Evolutionary conservation across 768 basidiomycete species (phyloP), one percentile per base, ranked within the genome.

Genomic region (Steccherinum ochraceum): DNA sequence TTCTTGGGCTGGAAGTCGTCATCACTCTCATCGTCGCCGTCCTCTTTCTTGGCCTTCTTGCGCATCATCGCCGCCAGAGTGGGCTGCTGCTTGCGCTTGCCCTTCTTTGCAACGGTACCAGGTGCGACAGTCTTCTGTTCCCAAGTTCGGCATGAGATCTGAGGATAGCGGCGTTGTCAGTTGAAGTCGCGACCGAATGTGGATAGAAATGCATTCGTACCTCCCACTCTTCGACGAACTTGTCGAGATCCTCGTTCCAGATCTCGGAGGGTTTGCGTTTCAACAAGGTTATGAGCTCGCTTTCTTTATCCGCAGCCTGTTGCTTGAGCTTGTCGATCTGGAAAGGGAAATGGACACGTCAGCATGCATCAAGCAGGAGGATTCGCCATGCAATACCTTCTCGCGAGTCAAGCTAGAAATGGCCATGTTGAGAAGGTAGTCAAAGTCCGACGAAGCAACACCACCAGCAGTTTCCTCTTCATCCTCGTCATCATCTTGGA

Each of bases 341-440:
- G 16, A 27, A 12, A 11, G 42, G 46, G 43, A 5, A 19, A 19
- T n/a, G n/a, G n/a, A 39, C 16, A 19, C 39, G n/a, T n/a, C n/a
- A n/a, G n/a, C n/a, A n/a, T n/a, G n/a, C n/a, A n/a, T n/a, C n/a
- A n/a, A n/a, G n/a, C n/a, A n/a, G n/a, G n/a, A n/a, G n/a, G n/a
- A n/a, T n/a, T n/a, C n/a, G n/a, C n/a, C n/a, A n/a, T n/a, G n/a
- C n/a, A n/a, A n/a, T 48, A 88, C 91, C 82, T 86, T 94, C 69
- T 98, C 95, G 59, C 79, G 84, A 0, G 95, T 99, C 73, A 99
- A 72, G 69, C 86, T 95, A 76, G 82, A 93, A 62, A 99, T 95
- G 1, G 92, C 72, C 95, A 99, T 98, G 13, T 90, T 83, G 52
- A 99, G 72, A 47, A 99, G 69, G 68, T 99, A 98, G 64, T 99